Percentiles rank a stretch among this genome's conserved stretches.
Evolutionary conservation across 2,329 filamentous ascomycete species (phyloP).

Genomic region (Ophiosphaerella herpotricha): DNA sequence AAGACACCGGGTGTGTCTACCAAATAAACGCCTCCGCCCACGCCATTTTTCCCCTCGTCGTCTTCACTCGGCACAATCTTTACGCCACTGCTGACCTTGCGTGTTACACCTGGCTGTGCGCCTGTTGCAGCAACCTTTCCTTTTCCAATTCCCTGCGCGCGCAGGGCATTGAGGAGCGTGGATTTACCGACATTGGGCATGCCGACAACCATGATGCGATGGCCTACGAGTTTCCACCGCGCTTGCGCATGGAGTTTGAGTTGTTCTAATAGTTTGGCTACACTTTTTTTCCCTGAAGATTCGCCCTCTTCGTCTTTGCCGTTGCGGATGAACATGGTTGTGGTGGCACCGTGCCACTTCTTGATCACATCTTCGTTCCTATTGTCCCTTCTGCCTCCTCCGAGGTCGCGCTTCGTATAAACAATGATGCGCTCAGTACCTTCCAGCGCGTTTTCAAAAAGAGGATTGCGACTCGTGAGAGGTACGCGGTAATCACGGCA

Average conservation of each 20-base stretch:
- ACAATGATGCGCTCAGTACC: conserved; percentile 78
- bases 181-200: conserved; percentile 99
- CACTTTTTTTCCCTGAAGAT: conserved; percentile 22
- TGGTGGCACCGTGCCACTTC: conserved; percentile 58
- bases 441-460: conserved; percentile 79
- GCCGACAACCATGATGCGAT: conserved; percentile 84
- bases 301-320: conserved; percentile 34
- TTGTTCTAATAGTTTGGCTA: conserved; percentile 52
- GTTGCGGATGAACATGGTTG: conserved; percentile 58
- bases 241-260: conserved; percentile 57
- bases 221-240: conserved; percentile 71
- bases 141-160: conserved; percentile 67
- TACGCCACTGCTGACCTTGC: conserved; percentile 81
- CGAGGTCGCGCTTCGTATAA: conserved; percentile 81
- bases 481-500: conserved; percentile 93
- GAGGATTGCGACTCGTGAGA: conserved; percentile 84
- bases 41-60: conserved; percentile 44
- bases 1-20: conserved; percentile 96
- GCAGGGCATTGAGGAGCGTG: conserved; percentile 85
- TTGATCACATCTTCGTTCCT: conserved; percentile 57
- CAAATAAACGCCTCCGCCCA: conserved; percentile 71
- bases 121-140: conserved; percentile 81
- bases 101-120: conserved; percentile 84
- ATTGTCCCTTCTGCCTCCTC: conserved; percentile 29
- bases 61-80: conserved; percentile 68